phyloP scores from a whole-genome alignment of 1,284 basidiomycete genomes.

The Blastosporella zonata region DNA sequence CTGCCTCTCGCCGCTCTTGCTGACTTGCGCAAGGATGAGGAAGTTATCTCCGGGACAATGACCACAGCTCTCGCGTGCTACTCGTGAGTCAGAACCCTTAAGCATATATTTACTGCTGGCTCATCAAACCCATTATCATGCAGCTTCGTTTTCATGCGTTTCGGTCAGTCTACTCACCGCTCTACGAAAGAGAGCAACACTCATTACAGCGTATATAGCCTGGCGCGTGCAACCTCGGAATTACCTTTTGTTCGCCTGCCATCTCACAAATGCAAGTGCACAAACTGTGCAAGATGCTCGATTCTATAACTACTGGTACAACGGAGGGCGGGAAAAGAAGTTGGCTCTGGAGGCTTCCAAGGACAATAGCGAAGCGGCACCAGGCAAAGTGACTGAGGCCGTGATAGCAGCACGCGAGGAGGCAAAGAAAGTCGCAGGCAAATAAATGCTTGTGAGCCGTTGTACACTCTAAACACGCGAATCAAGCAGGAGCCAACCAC shows the following conservation, averaged over 20 bases:
- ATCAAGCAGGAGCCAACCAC: background rate
- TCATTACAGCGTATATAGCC: slow-evolving; percentile 42
- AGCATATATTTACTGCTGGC: slow-evolving; percentile 9
- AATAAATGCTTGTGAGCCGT: slow-evolving; percentile 15
- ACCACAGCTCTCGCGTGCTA: slow-evolving; percentile 85
- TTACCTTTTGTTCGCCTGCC: slow-evolving; percentile 91
- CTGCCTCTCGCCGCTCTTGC: slow-evolving; percentile 88
- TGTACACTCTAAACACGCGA: background rate
- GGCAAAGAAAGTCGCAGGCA: slow-evolving; percentile 35
- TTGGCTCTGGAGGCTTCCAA: slow-evolving; percentile 34
- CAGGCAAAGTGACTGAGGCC: slow-evolving; percentile 50
- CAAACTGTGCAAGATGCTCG: slow-evolving; percentile 81
- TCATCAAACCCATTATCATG: slow-evolving; percentile 4
- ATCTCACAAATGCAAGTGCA: slow-evolving; percentile 86
- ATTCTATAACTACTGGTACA: slow-evolving; percentile 88
- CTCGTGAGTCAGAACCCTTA: slow-evolving; percentile 66
- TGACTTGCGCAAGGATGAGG: slow-evolving; percentile 90
- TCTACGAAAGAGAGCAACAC: background rate
- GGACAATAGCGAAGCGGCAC: slow-evolving; percentile 27
- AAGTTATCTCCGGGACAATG: slow-evolving; percentile 95
- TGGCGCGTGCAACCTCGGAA: slow-evolving; percentile 96
- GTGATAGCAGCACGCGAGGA: slow-evolving; percentile 39
- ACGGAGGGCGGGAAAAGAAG: slow-evolving; percentile 72
- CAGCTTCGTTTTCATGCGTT: slow-evolving; percentile 93
- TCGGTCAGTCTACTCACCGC: slow-evolving; percentile 53